phyloP scores from a whole-genome alignment of 2,329 filamentous ascomycete genomes.

The Xylariaceae sp. region DNA sequence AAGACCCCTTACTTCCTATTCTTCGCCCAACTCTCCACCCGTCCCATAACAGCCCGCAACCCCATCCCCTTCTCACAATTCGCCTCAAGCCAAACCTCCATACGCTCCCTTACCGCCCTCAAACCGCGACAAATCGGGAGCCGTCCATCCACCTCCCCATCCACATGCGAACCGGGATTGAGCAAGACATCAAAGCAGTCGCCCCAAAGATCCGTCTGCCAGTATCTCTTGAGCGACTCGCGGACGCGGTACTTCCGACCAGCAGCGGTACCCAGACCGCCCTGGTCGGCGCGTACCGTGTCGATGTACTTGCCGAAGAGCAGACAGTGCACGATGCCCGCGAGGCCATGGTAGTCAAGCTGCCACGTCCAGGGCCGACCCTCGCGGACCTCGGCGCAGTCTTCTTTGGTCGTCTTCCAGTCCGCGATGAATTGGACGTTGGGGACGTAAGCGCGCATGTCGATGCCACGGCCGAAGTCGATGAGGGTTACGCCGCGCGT shows the following conservation, averaged over 20 bases:
- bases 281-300: conserved; percentile 55
- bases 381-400: conserved; percentile 95
- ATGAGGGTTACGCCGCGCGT: conserved; percentile 79
- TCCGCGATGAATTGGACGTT: conserved; percentile 88
- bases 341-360: conserved; percentile 91
- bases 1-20: conserved; percentile 13
- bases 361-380: conserved; percentile 95
- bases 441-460: conserved; percentile 77
- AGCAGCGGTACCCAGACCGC: conserved; percentile 49
- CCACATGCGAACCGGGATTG: conserved; percentile 68
- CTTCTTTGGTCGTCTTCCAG: conserved; percentile 81
- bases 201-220: conserved; percentile 88
- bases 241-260: conserved; percentile 71
- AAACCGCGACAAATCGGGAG: conserved; percentile 72
- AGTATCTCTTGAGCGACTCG: conserved; percentile 87
- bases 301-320: conserved; percentile 96
- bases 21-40: conserved; percentile 46
- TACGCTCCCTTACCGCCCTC: conserved; percentile 62
- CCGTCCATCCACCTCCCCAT: conserved; percentile 53
- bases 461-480: conserved; percentile 90
- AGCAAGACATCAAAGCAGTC: conserved; percentile 79
- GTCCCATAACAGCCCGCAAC: conserved; percentile 64
- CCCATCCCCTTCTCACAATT: conserved; percentile 78
- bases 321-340: conserved; percentile 79
- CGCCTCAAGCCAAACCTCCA: conserved; percentile 76